phyloP scores from a whole-genome alignment of 176 grass and related monocot species.

The Urochloa ruziziensis region DNA sequence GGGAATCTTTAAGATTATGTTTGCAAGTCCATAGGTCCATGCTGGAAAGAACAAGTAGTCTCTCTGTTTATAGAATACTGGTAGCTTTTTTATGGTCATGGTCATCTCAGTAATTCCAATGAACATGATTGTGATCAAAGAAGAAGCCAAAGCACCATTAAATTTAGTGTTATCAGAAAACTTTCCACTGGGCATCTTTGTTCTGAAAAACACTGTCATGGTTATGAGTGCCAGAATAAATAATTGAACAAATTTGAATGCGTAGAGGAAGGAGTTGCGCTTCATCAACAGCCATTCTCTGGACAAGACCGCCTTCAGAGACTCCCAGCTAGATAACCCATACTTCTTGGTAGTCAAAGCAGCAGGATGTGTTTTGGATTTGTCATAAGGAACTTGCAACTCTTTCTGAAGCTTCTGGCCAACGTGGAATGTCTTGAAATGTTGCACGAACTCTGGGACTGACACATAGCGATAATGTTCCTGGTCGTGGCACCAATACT shows the following conservation, averaged over 20 bases:
- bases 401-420: conserved; percentile 47
- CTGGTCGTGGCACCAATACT: conserved; percentile 46
- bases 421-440: conserved; percentile 43
- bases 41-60: conserved; percentile 56
- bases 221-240: conserved; percentile 30
- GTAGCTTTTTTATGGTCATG: conserved; percentile 53
- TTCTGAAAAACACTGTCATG: conserved; percentile 59
- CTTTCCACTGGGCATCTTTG: conserved; percentile 36
- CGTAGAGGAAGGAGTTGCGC: conserved; percentile 61
- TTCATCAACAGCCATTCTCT: conserved; percentile 57
- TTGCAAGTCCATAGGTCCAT: conserved; percentile 53
- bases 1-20: conserved; percentile 49
- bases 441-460: conserved; percentile 38
- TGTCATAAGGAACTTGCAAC: conserved; percentile 38
- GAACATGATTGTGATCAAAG: conserved; percentile 50
- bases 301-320: conserved; percentile 42
- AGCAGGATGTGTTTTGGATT: conserved; percentile 36
- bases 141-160: conserved; percentile 34
- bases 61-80: conserved; percentile 60
- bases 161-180: conserved; percentile 34
- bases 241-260: conserved; percentile 48
- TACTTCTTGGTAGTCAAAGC: conserved; percentile 44
- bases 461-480: conserved; percentile 42
- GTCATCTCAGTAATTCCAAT: conserved; percentile 50
- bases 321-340: conserved; percentile 38